Percentiles rank a stretch among this genome's conserved stretches.
phyloP scores from a whole-genome alignment of 306 rosid genomes.

The Cucurbita ficifolia region DNA sequence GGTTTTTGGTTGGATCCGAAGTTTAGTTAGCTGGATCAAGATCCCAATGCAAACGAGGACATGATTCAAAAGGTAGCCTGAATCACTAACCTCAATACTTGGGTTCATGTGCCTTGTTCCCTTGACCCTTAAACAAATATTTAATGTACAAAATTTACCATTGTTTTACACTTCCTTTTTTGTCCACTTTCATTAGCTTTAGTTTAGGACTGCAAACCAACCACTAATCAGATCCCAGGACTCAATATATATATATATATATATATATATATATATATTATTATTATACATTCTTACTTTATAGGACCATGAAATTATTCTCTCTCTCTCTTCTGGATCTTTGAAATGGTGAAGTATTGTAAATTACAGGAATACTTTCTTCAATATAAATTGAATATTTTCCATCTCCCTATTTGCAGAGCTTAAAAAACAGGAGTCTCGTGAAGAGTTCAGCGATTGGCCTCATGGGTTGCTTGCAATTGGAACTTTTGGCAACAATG shows the following conservation, averaged over 20 bases:
- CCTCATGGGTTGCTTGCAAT: slow-evolving; percentile 78
- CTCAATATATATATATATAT: background rate
- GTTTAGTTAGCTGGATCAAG: slow-evolving; percentile 1
- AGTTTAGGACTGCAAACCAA: background rate
- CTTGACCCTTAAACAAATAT: background rate
- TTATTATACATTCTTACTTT: background rate
- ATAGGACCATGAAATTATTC: background rate
- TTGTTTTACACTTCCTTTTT: background rate
- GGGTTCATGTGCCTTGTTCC: slow-evolving; percentile 4
- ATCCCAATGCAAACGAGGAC: slow-evolving; percentile 7
- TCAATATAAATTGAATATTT: background rate
- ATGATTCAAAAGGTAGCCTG: background rate
- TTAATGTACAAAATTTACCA: background rate
- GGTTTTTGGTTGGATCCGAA: slow-evolving; percentile 6
- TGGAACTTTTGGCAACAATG: slow-evolving; percentile 82
- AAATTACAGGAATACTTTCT: background rate
- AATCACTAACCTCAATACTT: background rate
- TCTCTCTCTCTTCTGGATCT: background rate
- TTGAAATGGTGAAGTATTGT: background rate
- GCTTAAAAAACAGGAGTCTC: slow-evolving; percentile 54
- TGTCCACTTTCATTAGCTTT: background rate
- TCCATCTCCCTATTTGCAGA: slow-evolving; percentile 19
- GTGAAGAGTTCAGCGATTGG: slow-evolving; percentile 94
- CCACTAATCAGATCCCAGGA: background rate
- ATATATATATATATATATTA: background rate